Evolutionary conservation across 2,329 filamentous ascomycete genomes (phyloP).

Genomic region (Trichoderma sp.): DNA sequence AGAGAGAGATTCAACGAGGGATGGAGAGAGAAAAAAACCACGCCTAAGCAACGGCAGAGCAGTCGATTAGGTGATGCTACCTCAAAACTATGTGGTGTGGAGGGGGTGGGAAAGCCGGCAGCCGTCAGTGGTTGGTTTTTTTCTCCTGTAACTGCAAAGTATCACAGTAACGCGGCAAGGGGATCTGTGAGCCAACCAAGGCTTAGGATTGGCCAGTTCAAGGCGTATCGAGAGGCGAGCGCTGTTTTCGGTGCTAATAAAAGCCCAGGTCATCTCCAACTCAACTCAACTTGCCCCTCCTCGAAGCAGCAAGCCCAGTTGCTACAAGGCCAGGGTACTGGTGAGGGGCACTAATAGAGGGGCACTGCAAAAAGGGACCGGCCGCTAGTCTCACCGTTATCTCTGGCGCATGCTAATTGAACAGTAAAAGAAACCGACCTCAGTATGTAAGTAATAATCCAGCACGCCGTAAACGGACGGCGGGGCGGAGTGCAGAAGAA

Average conservation of each 20-base stretch:
- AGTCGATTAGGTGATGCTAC: conserved; percentile 13
- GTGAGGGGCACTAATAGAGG: conserved; percentile 18
- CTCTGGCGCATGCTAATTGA: background rate
- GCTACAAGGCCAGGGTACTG: background rate
- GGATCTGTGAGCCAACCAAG: background rate
- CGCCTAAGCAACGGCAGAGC: background rate
- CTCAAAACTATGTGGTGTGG: background rate
- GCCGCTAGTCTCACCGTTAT: conserved; percentile 21
- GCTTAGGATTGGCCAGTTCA: background rate
- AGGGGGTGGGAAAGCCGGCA: conserved; percentile 14
- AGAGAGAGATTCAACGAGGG: background rate
- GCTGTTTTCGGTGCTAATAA: background rate
- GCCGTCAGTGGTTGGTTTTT: conserved; percentile 10
- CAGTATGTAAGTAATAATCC: conserved; percentile 7
- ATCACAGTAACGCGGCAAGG: background rate
- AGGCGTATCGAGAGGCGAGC: background rate
- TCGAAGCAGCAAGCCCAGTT: background rate
- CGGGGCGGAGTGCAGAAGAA: conserved; percentile 19
- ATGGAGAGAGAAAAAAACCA: background rate
- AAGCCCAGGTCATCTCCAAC: background rate
- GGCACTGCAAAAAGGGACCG: conserved; percentile 10
- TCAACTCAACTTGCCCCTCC: conserved; percentile 4
- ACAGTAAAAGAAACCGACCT: conserved; percentile 8
- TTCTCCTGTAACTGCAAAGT: background rate
- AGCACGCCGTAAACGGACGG: conserved; percentile 6